Evolutionary conservation across 371 early-diverging fungal species (phyloP).

Genomic region (Mucor plumbeus): DNA sequence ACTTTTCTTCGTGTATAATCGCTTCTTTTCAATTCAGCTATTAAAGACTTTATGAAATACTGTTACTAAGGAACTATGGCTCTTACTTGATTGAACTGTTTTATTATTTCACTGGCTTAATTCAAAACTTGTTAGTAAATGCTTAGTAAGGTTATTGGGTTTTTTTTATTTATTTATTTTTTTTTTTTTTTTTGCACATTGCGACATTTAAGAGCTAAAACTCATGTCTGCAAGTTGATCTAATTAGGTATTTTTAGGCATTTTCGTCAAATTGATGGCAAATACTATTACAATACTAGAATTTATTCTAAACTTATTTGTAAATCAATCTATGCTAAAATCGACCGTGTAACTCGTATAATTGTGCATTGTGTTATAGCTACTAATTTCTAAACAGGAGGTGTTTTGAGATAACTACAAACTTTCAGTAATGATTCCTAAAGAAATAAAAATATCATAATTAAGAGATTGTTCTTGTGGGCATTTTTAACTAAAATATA

Average conservation of each 20-base stretch:
- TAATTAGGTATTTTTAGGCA: neutral
- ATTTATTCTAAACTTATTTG: neutral
- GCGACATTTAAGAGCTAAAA: neutral
- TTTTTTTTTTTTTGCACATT: neutral
- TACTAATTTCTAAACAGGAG: neutral
- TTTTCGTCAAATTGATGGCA: neutral
- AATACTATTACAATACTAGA: neutral
- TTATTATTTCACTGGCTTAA: no score
- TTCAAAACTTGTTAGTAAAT: no score
- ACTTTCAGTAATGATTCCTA: no score
- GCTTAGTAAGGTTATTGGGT: no score
- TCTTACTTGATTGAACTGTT: no score
- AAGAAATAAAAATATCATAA: no score
- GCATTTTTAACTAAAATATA: no score
- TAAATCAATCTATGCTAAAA: neutral
- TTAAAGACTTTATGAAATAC: neutral
- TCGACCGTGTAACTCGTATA: no score
- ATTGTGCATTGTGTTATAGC: neutral
- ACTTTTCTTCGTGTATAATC: neutral
- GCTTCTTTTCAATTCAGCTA: no score
- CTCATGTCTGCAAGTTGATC: neutral
- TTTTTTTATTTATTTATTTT: no score
- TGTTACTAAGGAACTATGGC: no score
- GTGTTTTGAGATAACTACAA: neutral
- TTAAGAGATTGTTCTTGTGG: no score